A percentile compares a stretch with the other conserved stretches of the same genome.
These are phyloP conservation scores for Debaryomyces prosopidis DNA, from an alignment of 805 yeast genomes.

Conservation along the genomic window DNA sequence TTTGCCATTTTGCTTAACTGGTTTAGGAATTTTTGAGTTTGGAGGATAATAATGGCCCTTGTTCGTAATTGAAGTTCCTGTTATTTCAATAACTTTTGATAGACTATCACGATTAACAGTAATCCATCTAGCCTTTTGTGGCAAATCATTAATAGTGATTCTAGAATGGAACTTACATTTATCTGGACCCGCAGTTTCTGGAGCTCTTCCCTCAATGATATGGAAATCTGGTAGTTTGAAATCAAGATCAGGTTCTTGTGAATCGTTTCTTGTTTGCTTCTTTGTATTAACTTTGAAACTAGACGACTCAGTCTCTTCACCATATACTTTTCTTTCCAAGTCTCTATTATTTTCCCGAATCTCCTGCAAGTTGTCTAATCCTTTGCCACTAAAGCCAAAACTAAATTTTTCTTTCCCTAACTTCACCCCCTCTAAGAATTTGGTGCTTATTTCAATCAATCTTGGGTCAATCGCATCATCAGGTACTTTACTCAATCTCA, in stretches of 20 bases:
- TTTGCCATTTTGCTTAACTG: slow-evolving; percentile 48
- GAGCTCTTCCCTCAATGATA: slow-evolving; percentile 52
- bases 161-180: slow-evolving; percentile 60
- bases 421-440: slow-evolving; percentile 61
- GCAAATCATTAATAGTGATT: slow-evolving; percentile 79
- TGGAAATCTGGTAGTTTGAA: slow-evolving; percentile 43
- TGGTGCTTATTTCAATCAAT: slow-evolving; percentile 49
- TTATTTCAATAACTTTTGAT: slow-evolving; percentile 63
- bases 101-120: slow-evolving; percentile 69
- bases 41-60: slow-evolving; percentile 71
- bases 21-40: slow-evolving; percentile 45
- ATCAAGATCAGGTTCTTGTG: slow-evolving; percentile 6
- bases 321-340: slow-evolving; percentile 51
- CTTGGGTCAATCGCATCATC: slow-evolving; percentile 50
- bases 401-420: slow-evolving; percentile 63
- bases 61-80: slow-evolving; percentile 75
- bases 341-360: slow-evolving; percentile 51
- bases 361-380: slow-evolving; percentile 75
- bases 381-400: slow-evolving; percentile 92
- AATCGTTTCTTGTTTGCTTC: background rate
- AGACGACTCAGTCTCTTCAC: slow-evolving; percentile 27
- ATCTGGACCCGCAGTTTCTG: slow-evolving; percentile 58
- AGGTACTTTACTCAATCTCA: slow-evolving; percentile 52
- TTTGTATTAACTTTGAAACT: background rate
- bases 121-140: slow-evolving; percentile 77